These are phyloP conservation scores for Bothriochloa decipiens DNA, from an alignment of 176 grass and related monocot species.

Conservation along the genomic window DNA sequence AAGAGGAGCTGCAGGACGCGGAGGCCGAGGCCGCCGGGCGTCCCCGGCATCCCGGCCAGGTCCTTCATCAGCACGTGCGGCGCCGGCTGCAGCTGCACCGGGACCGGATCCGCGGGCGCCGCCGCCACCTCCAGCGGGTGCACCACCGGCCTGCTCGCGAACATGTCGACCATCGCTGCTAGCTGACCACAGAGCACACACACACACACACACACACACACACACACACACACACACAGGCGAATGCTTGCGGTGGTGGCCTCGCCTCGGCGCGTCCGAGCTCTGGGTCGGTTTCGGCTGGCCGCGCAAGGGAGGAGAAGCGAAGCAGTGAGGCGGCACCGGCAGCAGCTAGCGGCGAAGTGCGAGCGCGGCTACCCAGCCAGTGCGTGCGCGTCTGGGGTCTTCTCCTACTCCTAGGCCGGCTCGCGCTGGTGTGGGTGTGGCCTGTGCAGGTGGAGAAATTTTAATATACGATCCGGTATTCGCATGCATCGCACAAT, in stretches of 20 bases:
- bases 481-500: too few species aligned
- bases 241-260: background rate
- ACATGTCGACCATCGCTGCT: conserved; percentile 50
- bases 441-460: too few species aligned
- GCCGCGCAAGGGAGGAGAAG: background rate
- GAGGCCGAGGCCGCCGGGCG: conserved; percentile 57
- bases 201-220: background rate
- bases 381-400: background rate
- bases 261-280: conserved; percentile 5
- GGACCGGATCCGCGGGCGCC: conserved; percentile 59
- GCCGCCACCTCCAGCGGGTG: conserved; percentile 93
- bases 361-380: background rate
- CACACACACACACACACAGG: background rate
- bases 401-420: background rate
- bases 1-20: conserved; percentile 77
- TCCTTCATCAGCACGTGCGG: conserved; percentile 78
- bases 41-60: conserved; percentile 89
- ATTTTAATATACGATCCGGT: too few species aligned
- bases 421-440: background rate
- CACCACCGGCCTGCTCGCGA: conserved; percentile 80
- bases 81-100: conserved; percentile 41
- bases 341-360: background rate
- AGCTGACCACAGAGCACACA: background rate
- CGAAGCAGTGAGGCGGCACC: background rate
- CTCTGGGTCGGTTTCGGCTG: background rate